phyloP scores from a whole-genome alignment of 2,329 filamentous ascomycete genomes.

The Nothomitra cinnamomea region DNA sequence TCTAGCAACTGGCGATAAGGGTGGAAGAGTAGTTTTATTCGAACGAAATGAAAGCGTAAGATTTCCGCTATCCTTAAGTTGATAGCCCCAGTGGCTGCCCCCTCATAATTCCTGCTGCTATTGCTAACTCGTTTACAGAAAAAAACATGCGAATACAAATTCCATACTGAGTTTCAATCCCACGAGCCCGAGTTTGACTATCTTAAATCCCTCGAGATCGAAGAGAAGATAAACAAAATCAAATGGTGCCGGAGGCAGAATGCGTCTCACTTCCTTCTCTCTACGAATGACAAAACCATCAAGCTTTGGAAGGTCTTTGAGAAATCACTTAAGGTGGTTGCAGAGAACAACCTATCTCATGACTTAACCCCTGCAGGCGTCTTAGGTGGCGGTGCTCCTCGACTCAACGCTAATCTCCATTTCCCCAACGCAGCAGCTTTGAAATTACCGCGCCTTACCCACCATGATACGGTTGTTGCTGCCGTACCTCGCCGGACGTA shows the following conservation, averaged over 20 bases:
- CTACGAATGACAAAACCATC: conserved; percentile 99
- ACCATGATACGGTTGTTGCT: conserved; percentile 95
- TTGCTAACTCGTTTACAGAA: conserved; percentile 40
- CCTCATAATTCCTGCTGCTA: neutral
- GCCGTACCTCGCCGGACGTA: conserved; percentile 92
- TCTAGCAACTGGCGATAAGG: conserved; percentile 78
- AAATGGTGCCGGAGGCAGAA: conserved; percentile 99
- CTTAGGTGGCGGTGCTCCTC: conserved; percentile 61
- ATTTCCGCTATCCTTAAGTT: conserved; percentile 9
- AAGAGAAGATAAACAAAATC: conserved; percentile 99
- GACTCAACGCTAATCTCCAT: conserved; percentile 47
- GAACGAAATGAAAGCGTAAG: conserved; percentile 90
- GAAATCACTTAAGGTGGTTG: conserved; percentile 96
- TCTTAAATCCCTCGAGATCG: conserved; percentile 95
- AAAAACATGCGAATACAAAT: conserved; percentile 99
- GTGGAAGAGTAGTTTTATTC: conserved; percentile 69
- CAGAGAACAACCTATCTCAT: conserved; percentile 94
- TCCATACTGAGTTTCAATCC: conserved; percentile 98
- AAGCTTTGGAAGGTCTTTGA: conserved; percentile 99
- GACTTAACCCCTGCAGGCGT: conserved; percentile 64
- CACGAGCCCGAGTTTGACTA: conserved; percentile 99
- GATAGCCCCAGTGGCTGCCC: neutral
- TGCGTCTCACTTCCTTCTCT: conserved; percentile 92
- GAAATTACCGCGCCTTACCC: conserved; percentile 88
- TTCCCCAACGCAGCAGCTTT: conserved; percentile 72